Evolutionary conservation across 192 early-diverging fungal genomes (phyloP).

Genomic region (Coemansia sp.): DNA sequence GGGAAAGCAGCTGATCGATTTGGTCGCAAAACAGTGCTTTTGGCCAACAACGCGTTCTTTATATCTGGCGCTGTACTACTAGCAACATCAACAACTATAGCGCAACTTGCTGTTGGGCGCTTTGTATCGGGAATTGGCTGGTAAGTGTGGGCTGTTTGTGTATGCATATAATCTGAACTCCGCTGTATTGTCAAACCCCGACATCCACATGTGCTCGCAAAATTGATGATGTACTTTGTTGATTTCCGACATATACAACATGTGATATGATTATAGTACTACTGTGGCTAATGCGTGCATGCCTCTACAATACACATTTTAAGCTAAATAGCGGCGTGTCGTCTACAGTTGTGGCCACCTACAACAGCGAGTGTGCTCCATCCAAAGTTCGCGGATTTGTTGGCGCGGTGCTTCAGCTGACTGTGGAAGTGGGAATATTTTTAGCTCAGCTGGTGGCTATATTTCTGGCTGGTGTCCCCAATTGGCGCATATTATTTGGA

Average conservation of each 20-base stretch:
- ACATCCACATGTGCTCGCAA: neutral
- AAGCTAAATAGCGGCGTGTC: slow-evolving; percentile 60
- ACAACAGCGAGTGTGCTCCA: slow-evolving; percentile 77
- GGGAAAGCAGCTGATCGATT: slow-evolving; percentile 57
- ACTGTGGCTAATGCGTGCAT: neutral
- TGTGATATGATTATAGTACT: neutral
- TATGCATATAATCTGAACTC: neutral
- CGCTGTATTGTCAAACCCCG: neutral
- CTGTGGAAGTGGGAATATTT: slow-evolving; percentile 76
- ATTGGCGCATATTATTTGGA: slow-evolving; percentile 72
- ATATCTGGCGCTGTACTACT: slow-evolving; percentile 66
- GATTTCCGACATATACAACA: neutral
- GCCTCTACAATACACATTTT: neutral
- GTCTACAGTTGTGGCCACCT: slow-evolving; percentile 61
- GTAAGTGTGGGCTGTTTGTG: slow-evolving; percentile 8
- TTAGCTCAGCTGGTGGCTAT: slow-evolving; percentile 62
- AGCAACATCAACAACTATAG: slow-evolving; percentile 56
- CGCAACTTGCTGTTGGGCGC: slow-evolving; percentile 69
- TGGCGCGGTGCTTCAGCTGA: slow-evolving; percentile 71
- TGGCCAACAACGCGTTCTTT: slow-evolving; percentile 66
- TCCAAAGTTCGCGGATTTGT: slow-evolving; percentile 62
- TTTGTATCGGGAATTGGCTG: slow-evolving; percentile 68
- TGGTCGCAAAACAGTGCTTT: slow-evolving; percentile 64
- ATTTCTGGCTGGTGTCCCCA: slow-evolving; percentile 51
- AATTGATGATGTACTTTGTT: neutral